Evolutionary conservation across 108 stramenopile species (phyloP).

Genomic region (Craspedostauros australis): DNA sequence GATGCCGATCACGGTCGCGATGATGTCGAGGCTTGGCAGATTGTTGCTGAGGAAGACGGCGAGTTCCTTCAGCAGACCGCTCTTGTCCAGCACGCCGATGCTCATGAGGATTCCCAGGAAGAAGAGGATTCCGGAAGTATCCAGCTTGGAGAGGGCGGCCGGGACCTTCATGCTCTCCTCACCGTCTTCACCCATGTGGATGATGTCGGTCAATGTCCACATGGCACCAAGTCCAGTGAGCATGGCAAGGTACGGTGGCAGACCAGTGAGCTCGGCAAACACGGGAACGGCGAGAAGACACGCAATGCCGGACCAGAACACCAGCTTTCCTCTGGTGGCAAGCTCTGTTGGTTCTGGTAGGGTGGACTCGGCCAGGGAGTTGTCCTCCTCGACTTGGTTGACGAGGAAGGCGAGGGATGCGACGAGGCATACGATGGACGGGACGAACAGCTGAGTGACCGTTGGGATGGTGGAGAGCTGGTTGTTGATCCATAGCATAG

Average conservation of each 20-base stretch:
- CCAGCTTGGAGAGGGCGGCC: slow-evolving; percentile 72
- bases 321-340: slow-evolving; percentile 76
- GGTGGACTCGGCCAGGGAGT: slow-evolving; percentile 29
- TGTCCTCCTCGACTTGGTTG: slow-evolving; percentile 76
- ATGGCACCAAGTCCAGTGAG: slow-evolving; percentile 89
- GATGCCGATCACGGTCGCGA: slow-evolving; percentile 90
- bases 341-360: slow-evolving; percentile 64
- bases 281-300: slow-evolving; percentile 80
- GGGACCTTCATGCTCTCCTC: slow-evolving; percentile 79
- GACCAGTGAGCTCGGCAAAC: slow-evolving; percentile 85
- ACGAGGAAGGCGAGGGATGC: slow-evolving; percentile 79
- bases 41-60: slow-evolving; percentile 80
- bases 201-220: slow-evolving; percentile 90
- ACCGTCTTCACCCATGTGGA: slow-evolving; percentile 85
- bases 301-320: slow-evolving; percentile 86
- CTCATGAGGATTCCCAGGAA: slow-evolving; percentile 95
- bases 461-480: slow-evolving; percentile 87
- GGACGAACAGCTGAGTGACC: slow-evolving; percentile 80
- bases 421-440: slow-evolving; percentile 79
- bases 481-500: slow-evolving; percentile 94
- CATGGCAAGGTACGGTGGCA: slow-evolving; percentile 93
- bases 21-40: slow-evolving; percentile 85
- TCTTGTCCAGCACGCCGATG: slow-evolving; percentile 89
- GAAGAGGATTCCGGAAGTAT: slow-evolving; percentile 88
- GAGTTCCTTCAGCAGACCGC: slow-evolving; percentile 83